Evolutionary conservation across 2,329 filamentous ascomycete species (phyloP).

Genomic region (Chaetomium sp.): DNA sequence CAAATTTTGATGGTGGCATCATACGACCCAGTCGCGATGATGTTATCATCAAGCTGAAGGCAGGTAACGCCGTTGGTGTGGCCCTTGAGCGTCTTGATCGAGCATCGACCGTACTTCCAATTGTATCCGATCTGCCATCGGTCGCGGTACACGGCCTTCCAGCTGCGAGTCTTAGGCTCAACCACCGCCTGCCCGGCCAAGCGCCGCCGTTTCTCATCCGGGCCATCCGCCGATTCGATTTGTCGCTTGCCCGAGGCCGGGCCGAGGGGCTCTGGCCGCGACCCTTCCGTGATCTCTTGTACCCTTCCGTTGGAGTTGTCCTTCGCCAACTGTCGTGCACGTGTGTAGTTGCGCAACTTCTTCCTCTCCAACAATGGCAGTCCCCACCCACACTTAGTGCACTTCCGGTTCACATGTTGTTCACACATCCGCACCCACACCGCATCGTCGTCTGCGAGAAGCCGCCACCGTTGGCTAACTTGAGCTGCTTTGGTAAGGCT

Average conservation of each 20-base stretch:
- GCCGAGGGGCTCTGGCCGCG: background rate
- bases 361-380: slow-evolving; percentile 85
- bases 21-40: slow-evolving; percentile 90
- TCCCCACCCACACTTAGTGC: slow-evolving; percentile 93
- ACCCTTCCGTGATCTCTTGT: slow-evolving; percentile 25
- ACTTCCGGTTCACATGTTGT: slow-evolving; percentile 90
- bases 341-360: slow-evolving; percentile 76
- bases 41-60: slow-evolving; percentile 71
- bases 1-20: slow-evolving; percentile 94
- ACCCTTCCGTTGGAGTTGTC: slow-evolving; percentile 27
- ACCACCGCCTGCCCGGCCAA: slow-evolving; percentile 15
- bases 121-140: slow-evolving; percentile 90
- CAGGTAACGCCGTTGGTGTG: slow-evolving; percentile 76
- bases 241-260: slow-evolving; percentile 30
- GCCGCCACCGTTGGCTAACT: slow-evolving; percentile 82
- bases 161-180: slow-evolving; percentile 58
- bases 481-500: slow-evolving; percentile 94
- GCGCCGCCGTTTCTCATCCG: slow-evolving; percentile 32
- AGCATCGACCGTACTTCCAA: slow-evolving; percentile 92
- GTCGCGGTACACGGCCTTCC: slow-evolving; percentile 97
- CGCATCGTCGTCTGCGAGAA: slow-evolving; percentile 90
- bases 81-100: slow-evolving; percentile 75
- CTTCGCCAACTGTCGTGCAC: slow-evolving; percentile 64
- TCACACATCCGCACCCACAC: slow-evolving; percentile 99
- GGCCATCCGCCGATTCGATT: slow-evolving; percentile 26